Percentiles rank a stretch among this genome's conserved stretches.
These are phyloP conservation scores for Oryza australiensis DNA, from an alignment of 176 grass and related monocot genomes.

Conservation along the genomic window DNA sequence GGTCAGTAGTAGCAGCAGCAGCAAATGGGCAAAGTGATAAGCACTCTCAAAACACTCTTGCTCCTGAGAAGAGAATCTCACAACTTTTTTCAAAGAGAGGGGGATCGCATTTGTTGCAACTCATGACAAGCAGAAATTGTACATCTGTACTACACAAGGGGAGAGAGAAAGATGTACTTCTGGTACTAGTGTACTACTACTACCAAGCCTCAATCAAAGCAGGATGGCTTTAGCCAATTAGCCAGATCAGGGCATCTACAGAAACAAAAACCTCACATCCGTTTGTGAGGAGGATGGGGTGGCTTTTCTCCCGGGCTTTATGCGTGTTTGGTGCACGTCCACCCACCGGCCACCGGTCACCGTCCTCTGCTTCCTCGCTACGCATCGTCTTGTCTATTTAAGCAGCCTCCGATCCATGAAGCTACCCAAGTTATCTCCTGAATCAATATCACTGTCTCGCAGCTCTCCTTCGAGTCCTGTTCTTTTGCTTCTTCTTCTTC, in stretches of 20 bases:
- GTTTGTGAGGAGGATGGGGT: neutral
- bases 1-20: neutral
- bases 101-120: neutral
- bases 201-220: neutral
- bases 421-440: neutral
- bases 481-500: neutral
- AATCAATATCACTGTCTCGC: neutral
- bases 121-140: slow-evolving; percentile 9
- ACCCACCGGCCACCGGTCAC: slow-evolving; percentile 23
- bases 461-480: neutral
- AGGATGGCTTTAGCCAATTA: neutral
- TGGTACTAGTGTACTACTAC: slow-evolving; percentile 44
- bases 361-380: slow-evolving; percentile 27
- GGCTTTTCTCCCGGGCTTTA: slow-evolving; percentile 10
- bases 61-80: too few species aligned
- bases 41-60: neutral
- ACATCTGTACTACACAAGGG: slow-evolving; percentile 40
- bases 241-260: slow-evolving; percentile 1
- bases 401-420: slow-evolving; percentile 24
- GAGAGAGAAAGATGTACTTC: slow-evolving; percentile 26
- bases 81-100: neutral
- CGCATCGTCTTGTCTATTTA: slow-evolving; percentile 47
- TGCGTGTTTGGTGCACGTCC: slow-evolving; percentile 40
- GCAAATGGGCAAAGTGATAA: neutral
- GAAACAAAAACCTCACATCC: neutral